Base-by-base conservation (phyloP, 1,139 yeast genomes). In the Hansenula anomala region DNA sequence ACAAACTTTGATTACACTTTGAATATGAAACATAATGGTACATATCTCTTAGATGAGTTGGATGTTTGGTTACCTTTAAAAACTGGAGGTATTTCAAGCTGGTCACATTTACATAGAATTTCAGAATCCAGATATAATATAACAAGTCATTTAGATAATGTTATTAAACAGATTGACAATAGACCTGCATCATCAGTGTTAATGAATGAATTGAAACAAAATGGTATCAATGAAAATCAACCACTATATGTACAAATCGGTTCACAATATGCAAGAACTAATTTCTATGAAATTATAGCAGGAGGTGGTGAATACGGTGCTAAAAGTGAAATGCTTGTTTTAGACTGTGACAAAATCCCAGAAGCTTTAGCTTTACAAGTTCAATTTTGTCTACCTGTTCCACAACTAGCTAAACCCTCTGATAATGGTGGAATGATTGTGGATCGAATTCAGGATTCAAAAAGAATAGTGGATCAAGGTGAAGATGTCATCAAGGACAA, bases 241-340 rank as follows among this genome's bases (percentile, higher is more conserved):
- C n/a, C n/a, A n/a, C n/a, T n/a, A n/a, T n/a, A 17, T 30, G 7
- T 20, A 11, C 25, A 30, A 14, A 6, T 30, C 2, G 18, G n/a
- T 14, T 9, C 16, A n/a, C 13, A n/a, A 7, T 13, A 14, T 4
- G 15, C 2, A 9, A 9, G 4, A 4, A n/a, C 13, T 3, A 30
- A 30, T 12, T 16, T 6, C 11, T 31, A 23, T 23, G 28, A 31
- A 23, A 13, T 31, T 2, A 23, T 31, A n/a, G 33, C 33, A 2
- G 33, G 33, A 11, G 33, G 33, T 23, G 33, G 33, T 14, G 32
- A 30, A 14, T 31, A 22, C 16, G 33, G 33, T 6, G 20, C 28
- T 16, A 31, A 23, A 22, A 31, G 33, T 31, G 28, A 31, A n/a
- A 31, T 31, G 33, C 28, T 31, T 5, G 33, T 31, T 4, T 12